phyloP scores from a whole-genome alignment of 345 rosid species.

The Corymbia maculata region DNA sequence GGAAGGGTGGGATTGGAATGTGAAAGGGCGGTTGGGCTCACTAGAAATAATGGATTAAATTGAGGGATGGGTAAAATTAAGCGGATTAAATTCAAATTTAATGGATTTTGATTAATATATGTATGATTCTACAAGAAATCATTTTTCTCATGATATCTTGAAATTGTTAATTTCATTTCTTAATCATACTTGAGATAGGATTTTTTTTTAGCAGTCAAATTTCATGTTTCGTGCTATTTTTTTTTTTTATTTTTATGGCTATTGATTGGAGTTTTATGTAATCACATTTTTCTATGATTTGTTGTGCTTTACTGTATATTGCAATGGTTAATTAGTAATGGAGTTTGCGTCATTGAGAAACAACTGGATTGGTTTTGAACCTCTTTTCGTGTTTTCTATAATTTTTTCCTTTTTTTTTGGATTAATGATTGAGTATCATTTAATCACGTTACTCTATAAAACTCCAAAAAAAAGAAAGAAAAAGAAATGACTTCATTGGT shows the following conservation, averaged over 20 bases:
- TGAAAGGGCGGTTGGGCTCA: neutral
- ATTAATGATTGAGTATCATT: neutral
- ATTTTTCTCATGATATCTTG: neutral
- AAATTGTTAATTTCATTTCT: neutral
- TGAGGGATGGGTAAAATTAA: neutral
- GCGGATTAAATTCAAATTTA: neutral
- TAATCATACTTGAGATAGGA: neutral
- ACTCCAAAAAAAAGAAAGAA: no score
- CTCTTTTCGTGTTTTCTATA: neutral
- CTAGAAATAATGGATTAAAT: neutral
- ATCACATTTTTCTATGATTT: neutral
- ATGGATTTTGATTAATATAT: neutral
- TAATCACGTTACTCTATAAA: no score
- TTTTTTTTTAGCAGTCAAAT: neutral
- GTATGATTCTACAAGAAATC: neutral
- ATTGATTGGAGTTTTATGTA: neutral
- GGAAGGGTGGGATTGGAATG: neutral
- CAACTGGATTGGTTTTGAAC: neutral
- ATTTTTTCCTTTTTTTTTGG: neutral
- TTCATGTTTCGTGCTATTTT: neutral
- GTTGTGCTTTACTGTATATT: neutral
- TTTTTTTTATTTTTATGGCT: neutral
- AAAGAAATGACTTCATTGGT: no score
- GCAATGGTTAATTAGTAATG: neutral
- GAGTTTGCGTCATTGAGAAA: neutral